Evolutionary conservation across 148 eudicot genomes (phyloP).

Genomic region (Camellia sinensis): DNA sequence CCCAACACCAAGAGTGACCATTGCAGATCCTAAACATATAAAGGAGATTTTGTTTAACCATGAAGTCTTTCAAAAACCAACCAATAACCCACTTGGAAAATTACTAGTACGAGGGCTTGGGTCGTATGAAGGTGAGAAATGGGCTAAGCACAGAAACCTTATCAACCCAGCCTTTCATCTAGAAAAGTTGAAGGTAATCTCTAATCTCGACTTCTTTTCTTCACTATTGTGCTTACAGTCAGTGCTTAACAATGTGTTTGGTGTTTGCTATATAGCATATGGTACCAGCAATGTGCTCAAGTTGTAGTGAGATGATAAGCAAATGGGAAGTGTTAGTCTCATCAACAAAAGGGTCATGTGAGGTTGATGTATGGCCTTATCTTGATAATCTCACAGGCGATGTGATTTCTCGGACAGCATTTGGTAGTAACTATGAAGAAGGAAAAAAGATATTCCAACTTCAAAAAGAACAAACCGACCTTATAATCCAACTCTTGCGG

Average conservation of each 20-base stretch:
- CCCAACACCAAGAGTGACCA: too few species aligned
- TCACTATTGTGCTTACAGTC: too few species aligned
- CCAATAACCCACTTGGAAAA: too few species aligned
- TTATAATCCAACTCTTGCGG: constrained; percentile 8
- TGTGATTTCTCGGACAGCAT: constrained; percentile 29
- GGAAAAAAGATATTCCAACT: constrained; percentile 30
- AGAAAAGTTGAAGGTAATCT: constrained; percentile 32
- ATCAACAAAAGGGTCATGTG: constrained; percentile 13
- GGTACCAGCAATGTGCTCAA: constrained; percentile 33
- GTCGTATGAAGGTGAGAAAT: constrained; percentile 31
- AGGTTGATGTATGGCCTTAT: constrained; percentile 33
- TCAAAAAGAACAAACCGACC: constrained; percentile 24
- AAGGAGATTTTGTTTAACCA: too few species aligned
- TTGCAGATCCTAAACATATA: too few species aligned
- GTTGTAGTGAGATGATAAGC: constrained; percentile 33
- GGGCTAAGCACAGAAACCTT: constrained; percentile 32
- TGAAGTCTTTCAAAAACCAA: too few species aligned
- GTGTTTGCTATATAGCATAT: constrained; percentile 24
- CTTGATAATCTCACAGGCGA: constrained; percentile 21
- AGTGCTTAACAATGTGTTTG: not conserved
- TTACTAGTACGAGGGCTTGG: constrained; percentile 11
- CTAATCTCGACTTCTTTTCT: not conserved
- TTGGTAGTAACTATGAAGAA: constrained; percentile 25
- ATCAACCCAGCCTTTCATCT: constrained; percentile 5
- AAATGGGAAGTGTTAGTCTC: constrained; percentile 28